Evolutionary conservation across 2,329 filamentous ascomycete species (phyloP).

Genomic region (Cylindrodendrum hubeiense): DNA sequence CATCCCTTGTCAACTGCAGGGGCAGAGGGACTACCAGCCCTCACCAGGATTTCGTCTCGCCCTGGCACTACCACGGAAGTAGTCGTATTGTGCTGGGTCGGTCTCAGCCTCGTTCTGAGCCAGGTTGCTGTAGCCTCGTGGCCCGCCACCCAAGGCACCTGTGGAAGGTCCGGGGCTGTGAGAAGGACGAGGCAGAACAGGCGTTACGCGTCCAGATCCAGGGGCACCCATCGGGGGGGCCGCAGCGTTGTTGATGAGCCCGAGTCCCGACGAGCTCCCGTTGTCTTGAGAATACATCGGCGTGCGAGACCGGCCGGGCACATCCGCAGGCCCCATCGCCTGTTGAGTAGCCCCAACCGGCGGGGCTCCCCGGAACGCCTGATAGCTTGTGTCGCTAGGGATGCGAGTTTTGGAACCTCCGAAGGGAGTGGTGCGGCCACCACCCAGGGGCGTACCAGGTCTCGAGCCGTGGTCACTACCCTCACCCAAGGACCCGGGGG

Average conservation of each 20-base stretch:
- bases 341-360: conserved; percentile 41
- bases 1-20: neutral
- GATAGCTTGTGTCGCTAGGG: conserved; percentile 46
- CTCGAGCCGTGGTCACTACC: conserved; percentile 59
- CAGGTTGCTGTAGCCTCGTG: conserved; percentile 70
- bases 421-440: conserved; percentile 50
- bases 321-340: conserved; percentile 38
- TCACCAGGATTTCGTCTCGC: conserved; percentile 51
- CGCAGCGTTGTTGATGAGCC: conserved; percentile 66
- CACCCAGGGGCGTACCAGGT: conserved; percentile 61
- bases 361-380: conserved; percentile 40
- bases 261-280: conserved; percentile 65
- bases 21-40: conserved; percentile 50
- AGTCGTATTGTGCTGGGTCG: conserved; percentile 67
- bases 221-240: conserved; percentile 59
- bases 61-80: conserved; percentile 60
- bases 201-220: conserved; percentile 40
- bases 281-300: conserved; percentile 65
- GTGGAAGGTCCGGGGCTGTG: conserved; percentile 55
- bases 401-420: conserved; percentile 42
- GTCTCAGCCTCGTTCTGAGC: conserved; percentile 62
- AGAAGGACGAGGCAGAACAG: conserved; percentile 37
- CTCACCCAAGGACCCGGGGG: conserved; percentile 66
- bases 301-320: conserved; percentile 53
- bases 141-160: conserved; percentile 69